A percentile compares a stretch with the other conserved stretches of the same genome.
These are phyloP conservation scores for Microascus cirrosus DNA, from an alignment of 2,329 filamentous ascomycete genomes.

Conservation along the genomic window DNA sequence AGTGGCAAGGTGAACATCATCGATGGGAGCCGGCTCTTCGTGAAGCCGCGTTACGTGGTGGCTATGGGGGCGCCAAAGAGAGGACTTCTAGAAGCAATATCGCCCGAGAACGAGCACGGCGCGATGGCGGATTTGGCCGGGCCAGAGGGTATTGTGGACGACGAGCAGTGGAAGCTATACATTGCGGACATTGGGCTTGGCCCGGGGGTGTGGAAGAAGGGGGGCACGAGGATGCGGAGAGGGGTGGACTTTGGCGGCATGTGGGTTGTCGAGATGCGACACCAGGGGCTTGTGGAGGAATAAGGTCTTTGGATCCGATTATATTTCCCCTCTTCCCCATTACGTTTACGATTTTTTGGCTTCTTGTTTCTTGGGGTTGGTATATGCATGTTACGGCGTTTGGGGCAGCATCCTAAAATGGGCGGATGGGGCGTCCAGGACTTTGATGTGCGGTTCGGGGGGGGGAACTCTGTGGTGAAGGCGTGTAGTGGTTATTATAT, in stretches of 20 bases:
- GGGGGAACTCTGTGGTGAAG: not conserved
- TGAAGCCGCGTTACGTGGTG: constrained; percentile 73
- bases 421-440: not conserved
- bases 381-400: not conserved
- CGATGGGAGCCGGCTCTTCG: constrained; percentile 69
- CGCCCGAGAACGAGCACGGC: constrained; percentile 15
- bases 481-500: not conserved
- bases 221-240: constrained; percentile 67
- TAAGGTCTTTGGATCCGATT: not conserved
- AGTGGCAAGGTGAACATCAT: constrained; percentile 55
- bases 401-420: not conserved
- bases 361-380: not conserved
- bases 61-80: constrained; percentile 79
- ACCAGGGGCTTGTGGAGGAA: constrained; percentile 21
- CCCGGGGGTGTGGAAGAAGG: constrained; percentile 74
- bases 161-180: constrained; percentile 65
- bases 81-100: constrained; percentile 69
- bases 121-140: constrained; percentile 9
- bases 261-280: constrained; percentile 69
- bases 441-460: not conserved
- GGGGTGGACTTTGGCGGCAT: constrained; percentile 81
- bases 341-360: not conserved
- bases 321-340: not conserved
- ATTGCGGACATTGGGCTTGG: constrained; percentile 82
- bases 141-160: constrained; percentile 19